Percentiles rank a stretch among this genome's conserved stretches.
These are phyloP conservation scores for Chaetomium sp. DNA, from an alignment of 2,329 filamentous ascomycete species.

Conservation along the genomic window DNA sequence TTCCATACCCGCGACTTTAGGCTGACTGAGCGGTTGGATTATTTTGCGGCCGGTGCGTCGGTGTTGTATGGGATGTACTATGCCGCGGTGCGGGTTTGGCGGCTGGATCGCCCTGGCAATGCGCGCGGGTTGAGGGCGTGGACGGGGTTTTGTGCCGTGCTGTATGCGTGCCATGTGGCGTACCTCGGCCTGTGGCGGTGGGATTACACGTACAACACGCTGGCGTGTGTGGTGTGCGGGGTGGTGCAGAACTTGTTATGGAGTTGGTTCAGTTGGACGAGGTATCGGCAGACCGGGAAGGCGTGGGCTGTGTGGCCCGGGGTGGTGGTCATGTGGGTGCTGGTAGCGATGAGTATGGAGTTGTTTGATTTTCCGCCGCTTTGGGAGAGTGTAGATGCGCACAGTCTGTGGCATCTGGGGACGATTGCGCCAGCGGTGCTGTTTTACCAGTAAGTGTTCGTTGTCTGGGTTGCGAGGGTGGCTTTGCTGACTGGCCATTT, in stretches of 20 bases:
- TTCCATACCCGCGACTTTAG: constrained; percentile 90
- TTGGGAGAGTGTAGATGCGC: constrained; percentile 82
- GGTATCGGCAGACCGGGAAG: constrained; percentile 71
- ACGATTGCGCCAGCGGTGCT: constrained; percentile 85
- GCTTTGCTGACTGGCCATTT: constrained; percentile 55
- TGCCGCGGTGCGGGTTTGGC: constrained; percentile 76
- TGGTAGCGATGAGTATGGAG: constrained; percentile 93
- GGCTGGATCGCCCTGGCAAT: constrained; percentile 63
- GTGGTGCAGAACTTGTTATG: constrained; percentile 80
- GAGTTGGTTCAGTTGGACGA: constrained; percentile 77
- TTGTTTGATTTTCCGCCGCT: constrained; percentile 90
- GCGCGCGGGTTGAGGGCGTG: constrained; percentile 66
- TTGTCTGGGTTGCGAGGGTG: constrained; percentile 6
- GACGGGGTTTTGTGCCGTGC: constrained; percentile 69
- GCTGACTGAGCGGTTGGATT: constrained; percentile 90
- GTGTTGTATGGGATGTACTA: constrained; percentile 93
- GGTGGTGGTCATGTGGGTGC: constrained; percentile 87
- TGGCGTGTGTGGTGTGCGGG: constrained; percentile 83
- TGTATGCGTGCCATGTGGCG: constrained; percentile 76
- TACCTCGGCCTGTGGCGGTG: constrained; percentile 86
- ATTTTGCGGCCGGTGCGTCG: constrained; percentile 87
- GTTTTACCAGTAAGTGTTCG: constrained; percentile 84
- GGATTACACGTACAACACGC: constrained; percentile 99
- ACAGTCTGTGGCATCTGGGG: constrained; percentile 93
- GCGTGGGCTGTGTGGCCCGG: constrained; percentile 88